These are phyloP conservation scores for Collybiopsis confluens DNA, from an alignment of 768 basidiomycete species.

Conservation along the genomic window DNA sequence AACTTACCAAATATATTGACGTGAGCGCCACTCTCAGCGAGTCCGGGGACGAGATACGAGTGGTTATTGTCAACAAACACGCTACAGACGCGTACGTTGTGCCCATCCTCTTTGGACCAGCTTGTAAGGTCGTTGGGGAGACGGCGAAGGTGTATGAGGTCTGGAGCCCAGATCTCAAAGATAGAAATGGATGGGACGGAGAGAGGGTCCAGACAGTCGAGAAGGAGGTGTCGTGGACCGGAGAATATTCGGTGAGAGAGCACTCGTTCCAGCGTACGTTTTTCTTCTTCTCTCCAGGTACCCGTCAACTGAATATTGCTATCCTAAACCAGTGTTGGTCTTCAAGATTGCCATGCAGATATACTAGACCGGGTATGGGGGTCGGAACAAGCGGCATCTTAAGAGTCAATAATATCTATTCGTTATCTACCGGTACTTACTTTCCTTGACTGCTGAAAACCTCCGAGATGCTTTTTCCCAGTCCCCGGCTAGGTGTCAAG, in stretches of 20 bases:
- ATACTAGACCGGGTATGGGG: background rate
- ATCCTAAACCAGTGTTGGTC: background rate
- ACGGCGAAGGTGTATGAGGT: conserved; percentile 44
- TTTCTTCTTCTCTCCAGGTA: background rate
- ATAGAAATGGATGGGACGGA: conserved; percentile 37
- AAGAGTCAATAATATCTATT: no score
- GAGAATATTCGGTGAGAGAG: conserved; percentile 32
- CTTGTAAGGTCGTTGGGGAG: conserved; percentile 14
- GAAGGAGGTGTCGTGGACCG: conserved; percentile 27
- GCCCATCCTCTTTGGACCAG: conserved; percentile 34
- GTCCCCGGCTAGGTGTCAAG: no score
- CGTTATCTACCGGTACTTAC: no score
- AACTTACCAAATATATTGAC: conserved; percentile 42
- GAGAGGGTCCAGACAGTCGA: conserved; percentile 34
- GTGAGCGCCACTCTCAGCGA: conserved; percentile 41
- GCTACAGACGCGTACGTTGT: conserved; percentile 32
- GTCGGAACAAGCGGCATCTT: no score
- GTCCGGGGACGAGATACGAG: conserved; percentile 32
- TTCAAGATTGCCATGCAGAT: background rate
- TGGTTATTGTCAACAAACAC: conserved; percentile 52
- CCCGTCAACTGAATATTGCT: background rate
- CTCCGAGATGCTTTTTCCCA: no score
- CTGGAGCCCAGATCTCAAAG: conserved; percentile 43
- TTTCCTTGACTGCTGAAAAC: no score
- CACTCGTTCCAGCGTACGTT: conserved; percentile 45